These are phyloP conservation scores for Triangularia verruculosa DNA, from an alignment of 2,329 filamentous ascomycete genomes.

Conservation along the genomic window DNA sequence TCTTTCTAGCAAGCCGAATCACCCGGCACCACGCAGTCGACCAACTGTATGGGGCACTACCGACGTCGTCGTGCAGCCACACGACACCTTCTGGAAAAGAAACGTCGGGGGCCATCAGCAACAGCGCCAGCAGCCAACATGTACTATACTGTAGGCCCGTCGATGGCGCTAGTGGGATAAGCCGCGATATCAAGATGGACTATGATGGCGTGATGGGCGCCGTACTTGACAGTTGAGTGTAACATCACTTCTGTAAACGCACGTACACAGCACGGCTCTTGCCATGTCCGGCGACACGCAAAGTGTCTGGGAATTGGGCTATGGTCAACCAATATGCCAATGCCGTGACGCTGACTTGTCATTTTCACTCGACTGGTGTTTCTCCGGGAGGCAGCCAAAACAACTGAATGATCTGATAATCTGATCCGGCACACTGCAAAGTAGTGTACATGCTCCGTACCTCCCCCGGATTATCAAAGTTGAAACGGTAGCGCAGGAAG, in stretches of 20 bases:
- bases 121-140: background rate
- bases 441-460: background rate
- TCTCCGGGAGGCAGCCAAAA: background rate
- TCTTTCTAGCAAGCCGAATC: constrained; percentile 28
- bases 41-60: background rate
- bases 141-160: background rate
- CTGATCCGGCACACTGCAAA: background rate
- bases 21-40: background rate
- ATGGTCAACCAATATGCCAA: background rate
- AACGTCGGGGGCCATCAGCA: background rate
- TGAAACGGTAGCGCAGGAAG: constrained; percentile 15
- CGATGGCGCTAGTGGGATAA: constrained; percentile 1
- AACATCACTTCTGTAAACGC: background rate
- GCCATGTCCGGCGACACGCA: background rate
- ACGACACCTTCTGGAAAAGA: constrained; percentile 6
- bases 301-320: background rate
- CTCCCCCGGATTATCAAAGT: background rate
- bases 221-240: background rate
- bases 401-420: background rate
- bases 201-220: constrained; percentile 14
- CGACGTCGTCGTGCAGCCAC: background rate
- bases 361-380: background rate
- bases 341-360: background rate
- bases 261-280: background rate
- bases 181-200: constrained; percentile 2